Base-by-base conservation (phyloP, 2,329 filamentous ascomycete species). In the Biscogniauxia marginata region DNA sequence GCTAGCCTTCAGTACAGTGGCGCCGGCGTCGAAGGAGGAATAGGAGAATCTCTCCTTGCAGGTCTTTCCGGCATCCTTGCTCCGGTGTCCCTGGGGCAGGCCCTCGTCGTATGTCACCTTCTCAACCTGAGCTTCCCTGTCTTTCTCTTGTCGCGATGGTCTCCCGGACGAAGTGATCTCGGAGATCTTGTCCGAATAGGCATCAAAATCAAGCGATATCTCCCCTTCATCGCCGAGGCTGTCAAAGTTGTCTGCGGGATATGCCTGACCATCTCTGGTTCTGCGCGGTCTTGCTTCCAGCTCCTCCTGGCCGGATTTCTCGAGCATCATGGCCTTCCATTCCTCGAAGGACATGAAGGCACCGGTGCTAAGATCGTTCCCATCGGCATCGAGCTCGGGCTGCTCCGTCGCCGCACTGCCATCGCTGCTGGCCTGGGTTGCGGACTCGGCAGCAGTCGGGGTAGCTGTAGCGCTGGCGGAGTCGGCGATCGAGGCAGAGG, bases 31-130 rank as follows among this genome's bases (percentile, higher is more conserved):
- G 68, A 98, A 98, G 0, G 93, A 98, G 6, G 95, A 92, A 74
- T 96, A 99, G 53, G 96, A 98, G 74, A 96, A 97, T 46, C 95
- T 84, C 74, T 98, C 95, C 74, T 98, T 98, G 81, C 93, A 97
- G 0, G 95, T 99, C 72, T 91, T 96, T 7, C 95, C 95, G 3
- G 95, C 95, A 72, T 98, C 93, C 73, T 96, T 97, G 69, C 89
- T 92, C 39, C 91, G 84, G 59, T 85, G 81, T 34, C 81, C 77
- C 18, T 80, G 79, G n/a, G 79, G 75, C 49, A 79, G 77, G 9
- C 74, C 77, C 58, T 81, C 76, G 50, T 79, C 77, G 60, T 78
- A 75, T 0, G 77, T 67, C 1, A 80, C 71, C 20, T 76, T 74
- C 22, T 80, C 78, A 2, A 76, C 72, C 22, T 72, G 63, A 52